These are phyloP conservation scores for Aspergillus pseudoterreus DNA, from an alignment of 2,329 filamentous ascomycete genomes.

Conservation along the genomic window DNA sequence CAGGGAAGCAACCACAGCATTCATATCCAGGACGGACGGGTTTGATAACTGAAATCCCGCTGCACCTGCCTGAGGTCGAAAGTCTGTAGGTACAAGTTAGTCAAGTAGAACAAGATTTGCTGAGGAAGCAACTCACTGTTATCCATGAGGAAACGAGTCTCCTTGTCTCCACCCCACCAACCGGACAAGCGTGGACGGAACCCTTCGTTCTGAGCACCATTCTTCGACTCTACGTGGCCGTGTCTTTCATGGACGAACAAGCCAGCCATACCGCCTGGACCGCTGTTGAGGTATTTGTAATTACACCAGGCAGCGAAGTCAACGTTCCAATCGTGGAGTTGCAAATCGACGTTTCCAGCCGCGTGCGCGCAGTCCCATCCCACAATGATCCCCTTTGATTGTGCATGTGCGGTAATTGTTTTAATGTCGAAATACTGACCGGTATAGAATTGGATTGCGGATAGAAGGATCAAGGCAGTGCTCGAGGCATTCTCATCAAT, in stretches of 20 bases:
- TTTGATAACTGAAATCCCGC: conserved; percentile 83
- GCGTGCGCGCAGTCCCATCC: conserved; percentile 90
- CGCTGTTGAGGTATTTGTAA: conserved; percentile 90
- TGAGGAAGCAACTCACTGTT: conserved; percentile 46
- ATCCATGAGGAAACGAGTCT: conserved; percentile 75
- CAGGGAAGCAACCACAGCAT: conserved; percentile 68
- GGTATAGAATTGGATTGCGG: conserved; percentile 88
- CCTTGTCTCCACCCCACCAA: conserved; percentile 84
- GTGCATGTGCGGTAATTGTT: conserved; percentile 73
- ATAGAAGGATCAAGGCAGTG: conserved; percentile 73
- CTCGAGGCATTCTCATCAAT: conserved; percentile 72
- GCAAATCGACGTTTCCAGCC: conserved; percentile 74
- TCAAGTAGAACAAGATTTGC: not conserved
- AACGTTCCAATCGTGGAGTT: conserved; percentile 82
- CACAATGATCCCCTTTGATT: conserved; percentile 65
- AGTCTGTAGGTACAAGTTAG: conserved; percentile 42
- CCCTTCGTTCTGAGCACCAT: conserved; percentile 36
- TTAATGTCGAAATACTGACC: conserved; percentile 84
- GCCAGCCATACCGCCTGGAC: conserved; percentile 75
- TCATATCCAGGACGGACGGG: conserved; percentile 73
- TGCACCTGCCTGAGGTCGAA: conserved; percentile 73
- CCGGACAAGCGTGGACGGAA: conserved; percentile 69
- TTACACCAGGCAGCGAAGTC: conserved; percentile 93
- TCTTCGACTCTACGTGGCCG: conserved; percentile 43
- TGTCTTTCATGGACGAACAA: conserved; percentile 77